These are phyloP conservation scores for Hanseniaspora sp. DNA, from an alignment of 1,139 yeast species.

Conservation along the genomic window DNA sequence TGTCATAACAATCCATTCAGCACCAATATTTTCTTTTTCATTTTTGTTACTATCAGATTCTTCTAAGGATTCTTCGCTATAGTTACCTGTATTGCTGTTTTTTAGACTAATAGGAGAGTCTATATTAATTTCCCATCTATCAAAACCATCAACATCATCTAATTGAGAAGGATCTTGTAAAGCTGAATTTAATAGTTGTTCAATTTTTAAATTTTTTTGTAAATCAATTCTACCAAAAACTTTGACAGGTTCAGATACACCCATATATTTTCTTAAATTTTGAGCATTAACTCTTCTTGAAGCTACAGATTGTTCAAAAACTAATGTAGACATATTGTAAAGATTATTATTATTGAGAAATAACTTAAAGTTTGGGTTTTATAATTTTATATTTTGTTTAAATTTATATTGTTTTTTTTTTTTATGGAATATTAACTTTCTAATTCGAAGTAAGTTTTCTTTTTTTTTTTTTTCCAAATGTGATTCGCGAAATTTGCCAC, in stretches of 20 bases:
- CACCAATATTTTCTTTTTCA: slow-evolving; percentile 1
- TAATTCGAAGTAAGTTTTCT: no score
- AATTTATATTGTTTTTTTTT: no score
- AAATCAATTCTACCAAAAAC: slow-evolving; percentile 14
- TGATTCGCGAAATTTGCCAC: not conserved
- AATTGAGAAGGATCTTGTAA: not conserved
- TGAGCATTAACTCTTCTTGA: slow-evolving; percentile 16
- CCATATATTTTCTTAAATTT: slow-evolving; percentile 11
- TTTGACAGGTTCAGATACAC: slow-evolving; percentile 13
- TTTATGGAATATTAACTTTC: no score
- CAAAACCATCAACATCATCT: slow-evolving; percentile 11
- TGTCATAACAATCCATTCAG: slow-evolving; percentile 14
- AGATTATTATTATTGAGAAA: not conserved
- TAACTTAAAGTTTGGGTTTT: not conserved
- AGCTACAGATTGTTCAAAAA: slow-evolving; percentile 7
- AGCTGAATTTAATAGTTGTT: slow-evolving; percentile 5
- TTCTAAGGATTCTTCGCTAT: not conserved
- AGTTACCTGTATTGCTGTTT: not conserved
- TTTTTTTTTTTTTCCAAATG: no score
- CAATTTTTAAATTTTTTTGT: slow-evolving; percentile 9
- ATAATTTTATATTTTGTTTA: no score
- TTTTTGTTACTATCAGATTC: not conserved
- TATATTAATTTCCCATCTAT: slow-evolving; percentile 12
- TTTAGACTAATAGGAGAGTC: slow-evolving; percentile 10
- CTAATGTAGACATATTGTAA: slow-evolving; percentile 4